phyloP scores from a whole-genome alignment of 257 asterid species.

The Salvia miltiorrhiza region DNA sequence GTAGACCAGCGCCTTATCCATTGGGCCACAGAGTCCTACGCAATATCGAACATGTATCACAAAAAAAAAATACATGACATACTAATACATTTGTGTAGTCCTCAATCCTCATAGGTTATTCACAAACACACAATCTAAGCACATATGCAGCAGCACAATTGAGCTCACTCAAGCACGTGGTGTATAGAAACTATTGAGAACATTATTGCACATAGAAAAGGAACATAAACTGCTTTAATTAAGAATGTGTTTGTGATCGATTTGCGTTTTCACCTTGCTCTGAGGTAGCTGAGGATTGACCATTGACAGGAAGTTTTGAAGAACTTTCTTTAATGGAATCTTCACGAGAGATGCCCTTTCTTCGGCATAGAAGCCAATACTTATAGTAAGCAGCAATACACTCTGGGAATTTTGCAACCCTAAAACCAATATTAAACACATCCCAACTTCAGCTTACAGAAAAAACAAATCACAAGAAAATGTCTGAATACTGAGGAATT shows the following conservation, averaged over 20 bases:
- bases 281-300: conserved; percentile 58
- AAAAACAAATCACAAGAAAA: conserved; percentile 1
- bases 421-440: conserved; percentile 20
- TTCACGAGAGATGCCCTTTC: conserved; percentile 50
- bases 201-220: not conserved
- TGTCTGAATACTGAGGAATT: not conserved
- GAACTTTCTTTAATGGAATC: conserved; percentile 56
- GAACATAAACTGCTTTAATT: conserved; percentile 38
- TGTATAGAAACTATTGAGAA: not conserved
- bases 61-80: not conserved
- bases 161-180: not conserved
- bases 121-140: not conserved
- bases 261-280: conserved; percentile 43
- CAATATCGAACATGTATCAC: not conserved
- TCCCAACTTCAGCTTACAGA: not conserved
- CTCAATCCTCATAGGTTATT: not conserved
- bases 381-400: conserved; percentile 81
- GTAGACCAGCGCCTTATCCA: conserved; percentile 99
- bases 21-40: conserved; percentile 65
- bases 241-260: conserved; percentile 30
- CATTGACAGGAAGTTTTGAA: conserved; percentile 42
- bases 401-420: conserved; percentile 75
- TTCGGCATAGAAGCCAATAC: conserved; percentile 76
- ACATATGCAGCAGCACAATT: conserved; percentile 4
- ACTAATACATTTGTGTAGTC: not conserved